Evolutionary conservation across 495 filamentous ascomycete species (phyloP), one percentile per base, ranked within the genome.

Genomic region (Xylaria cubensis): DNA sequence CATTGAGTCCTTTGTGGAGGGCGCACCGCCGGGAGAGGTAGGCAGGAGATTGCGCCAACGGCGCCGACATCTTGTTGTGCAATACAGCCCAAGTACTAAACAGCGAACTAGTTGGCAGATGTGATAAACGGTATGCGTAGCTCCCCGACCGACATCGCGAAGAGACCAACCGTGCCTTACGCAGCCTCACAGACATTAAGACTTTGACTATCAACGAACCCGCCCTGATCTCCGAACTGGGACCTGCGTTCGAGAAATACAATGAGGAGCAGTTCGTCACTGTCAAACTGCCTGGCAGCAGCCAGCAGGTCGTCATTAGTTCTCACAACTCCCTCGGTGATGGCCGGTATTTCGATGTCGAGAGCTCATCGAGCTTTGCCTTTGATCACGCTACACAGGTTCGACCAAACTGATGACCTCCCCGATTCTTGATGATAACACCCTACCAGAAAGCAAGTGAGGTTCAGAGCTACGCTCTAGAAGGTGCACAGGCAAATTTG

Each of bases 11-110:
- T 99, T 98, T 81, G 90, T 99, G 73, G 90, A 98, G 82, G 93
- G 94, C 80, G 94, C 96, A 77, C 96, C 96, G 55, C 97, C 97
- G 41, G 97, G 97, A 84, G 97, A 99, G 93, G 96, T 98, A 89
- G 48, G 69, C 53, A 39, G 48, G 48, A 64, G 21, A 50, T 71
- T 64, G 32, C 48, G 48, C 67, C 36, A 29, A 21, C 36, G 34
- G 50, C 24, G 13, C 68, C 56, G 41, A 21, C 21, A 46, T 29
- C 15, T 29, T 42, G 3, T 42, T 42, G 41, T 39, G 9, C 32
- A 53, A 21, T 39, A 61, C 19, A 21, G 44, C 21, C 75, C 86
- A 42, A 34, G 67, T 70, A 69, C 75, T 80, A 67, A 77, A 72
- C 19, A 66, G 3, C 44, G 32, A 39, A 15, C 24, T 55, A 99